Percentiles rank a stretch among this genome's conserved stretches.
Conservation (phyloP, 306 rosid species). For the Albizia julibrissin region DNA sequence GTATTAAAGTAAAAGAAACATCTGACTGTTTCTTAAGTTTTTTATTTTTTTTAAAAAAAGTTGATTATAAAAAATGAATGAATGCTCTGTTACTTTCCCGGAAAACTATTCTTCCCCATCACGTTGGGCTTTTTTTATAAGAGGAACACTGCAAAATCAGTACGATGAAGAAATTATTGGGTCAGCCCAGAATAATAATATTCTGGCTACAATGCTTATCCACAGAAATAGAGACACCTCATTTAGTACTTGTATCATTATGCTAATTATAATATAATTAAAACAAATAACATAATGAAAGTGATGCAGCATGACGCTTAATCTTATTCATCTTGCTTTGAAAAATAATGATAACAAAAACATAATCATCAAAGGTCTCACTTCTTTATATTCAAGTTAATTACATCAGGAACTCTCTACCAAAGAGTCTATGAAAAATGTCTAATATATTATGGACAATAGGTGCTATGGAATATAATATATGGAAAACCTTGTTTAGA, state of each 20-base stretch:
- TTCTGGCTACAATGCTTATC: background rate
- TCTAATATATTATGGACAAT: too few species aligned
- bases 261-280: background rate
- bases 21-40: slow-evolving; percentile 28
- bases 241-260: background rate
- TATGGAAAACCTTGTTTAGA: too few species aligned
- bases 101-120: slow-evolving; percentile 40
- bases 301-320: background rate
- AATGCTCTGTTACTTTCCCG: slow-evolving; percentile 41
- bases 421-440: background rate
- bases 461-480: too few species aligned
- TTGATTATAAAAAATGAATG: slow-evolving; percentile 17
- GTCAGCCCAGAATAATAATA: background rate
- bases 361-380: background rate
- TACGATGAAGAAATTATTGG: background rate
- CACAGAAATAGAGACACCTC: background rate
- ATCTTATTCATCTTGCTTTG: background rate
- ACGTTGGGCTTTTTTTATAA: slow-evolving; percentile 42
- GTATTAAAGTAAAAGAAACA: slow-evolving; percentile 52
- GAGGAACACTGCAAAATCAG: background rate
- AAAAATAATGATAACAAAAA: background rate
- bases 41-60: too few species aligned
- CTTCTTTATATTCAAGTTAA: background rate
- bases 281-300: background rate
- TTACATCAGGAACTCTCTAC: background rate